Conservation (phyloP, 192 early-diverging fungal species). For the Rhizophagus prolifer region DNA sequence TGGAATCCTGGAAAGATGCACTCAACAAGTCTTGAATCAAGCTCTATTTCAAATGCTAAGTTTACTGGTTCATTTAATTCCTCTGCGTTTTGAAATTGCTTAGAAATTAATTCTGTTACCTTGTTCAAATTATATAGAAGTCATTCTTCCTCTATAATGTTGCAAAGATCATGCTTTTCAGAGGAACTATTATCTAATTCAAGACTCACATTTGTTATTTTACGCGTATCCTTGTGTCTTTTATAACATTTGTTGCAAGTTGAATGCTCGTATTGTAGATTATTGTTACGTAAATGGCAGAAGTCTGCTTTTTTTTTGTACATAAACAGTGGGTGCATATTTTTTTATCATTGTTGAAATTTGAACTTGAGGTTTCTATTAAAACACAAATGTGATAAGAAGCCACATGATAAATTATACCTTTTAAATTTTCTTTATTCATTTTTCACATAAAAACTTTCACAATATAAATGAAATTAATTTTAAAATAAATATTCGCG, state of each 20-base stretch:
- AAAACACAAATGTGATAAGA: too few relatives aligned
- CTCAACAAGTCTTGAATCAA: not conserved
- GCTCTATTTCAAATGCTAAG: conserved; percentile 3
- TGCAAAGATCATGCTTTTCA: too few relatives aligned
- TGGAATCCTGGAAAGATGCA: not conserved
- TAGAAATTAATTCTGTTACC: not conserved
- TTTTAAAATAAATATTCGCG: too few relatives aligned
- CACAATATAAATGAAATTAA: too few relatives aligned
- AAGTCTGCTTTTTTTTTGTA: not conserved
- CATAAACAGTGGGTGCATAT: not conserved
- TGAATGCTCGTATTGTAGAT: not conserved
- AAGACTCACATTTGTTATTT: too few relatives aligned
- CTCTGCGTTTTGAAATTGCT: not conserved
- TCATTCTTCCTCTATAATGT: too few relatives aligned
- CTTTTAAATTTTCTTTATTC: too few relatives aligned
- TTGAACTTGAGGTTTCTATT: too few relatives aligned
- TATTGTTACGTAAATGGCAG: not conserved
- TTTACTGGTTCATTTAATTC: not conserved
- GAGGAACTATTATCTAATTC: too few relatives aligned
- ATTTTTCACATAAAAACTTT: too few relatives aligned
- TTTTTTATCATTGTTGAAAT: too few relatives aligned
- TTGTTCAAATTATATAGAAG: not conserved
- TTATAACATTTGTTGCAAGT: conserved; percentile 15
- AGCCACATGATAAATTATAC: too few relatives aligned
- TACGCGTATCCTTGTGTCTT: not conserved